Evolutionary conservation across 257 asterid species (phyloP), one percentile per base, ranked within the genome.

Genomic region (Primulina huaijiensis): DNA sequence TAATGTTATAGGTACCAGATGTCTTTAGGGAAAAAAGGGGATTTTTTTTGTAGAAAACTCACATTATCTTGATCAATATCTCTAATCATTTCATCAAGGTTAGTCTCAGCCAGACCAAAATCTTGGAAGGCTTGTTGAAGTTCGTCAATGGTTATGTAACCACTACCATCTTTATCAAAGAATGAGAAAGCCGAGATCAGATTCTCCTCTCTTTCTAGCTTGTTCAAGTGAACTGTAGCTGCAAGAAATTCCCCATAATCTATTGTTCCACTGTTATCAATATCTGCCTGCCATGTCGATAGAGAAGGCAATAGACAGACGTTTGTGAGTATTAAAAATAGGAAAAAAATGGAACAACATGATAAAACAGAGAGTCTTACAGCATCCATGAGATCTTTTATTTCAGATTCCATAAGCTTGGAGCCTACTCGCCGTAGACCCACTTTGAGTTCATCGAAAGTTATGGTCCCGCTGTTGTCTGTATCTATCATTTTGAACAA

Each of bases 71-170:
- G 95, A 80, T 87, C 95, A 71, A 89, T 89, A 80, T 87, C 95
- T 79, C 78, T 82, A 82, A 86, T 88, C 67, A 89, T 81, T 75
- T 87, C 95, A 37, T 86, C 96, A 60, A 88, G 80, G 56, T 70
- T 72, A 57, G 77, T 82, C 70, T 88, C 96, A 6, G 86, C 72
- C 80, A 90, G 79, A 37, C 78, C 77, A 79, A 83, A 91, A 53
- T 90, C 97, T n/a, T 75, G 71, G 64, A 96, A 90, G 56, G 96
- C 96, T 85, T 87, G 95, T 77, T 91, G 97, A 77, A 91, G 95
- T 81, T 91, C 97, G 65, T 91, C 97, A 30, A 87, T 85, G 19
- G 97, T 91, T 37, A 91, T 91, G 74, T 89, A 90, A 70, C 97
- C 94, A 74, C 97, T 90, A 69, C 89, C 92, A 82, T 90, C 97